Conservation (phyloP, 1,139 yeast species). For the Geotrichum bryndzae region DNA sequence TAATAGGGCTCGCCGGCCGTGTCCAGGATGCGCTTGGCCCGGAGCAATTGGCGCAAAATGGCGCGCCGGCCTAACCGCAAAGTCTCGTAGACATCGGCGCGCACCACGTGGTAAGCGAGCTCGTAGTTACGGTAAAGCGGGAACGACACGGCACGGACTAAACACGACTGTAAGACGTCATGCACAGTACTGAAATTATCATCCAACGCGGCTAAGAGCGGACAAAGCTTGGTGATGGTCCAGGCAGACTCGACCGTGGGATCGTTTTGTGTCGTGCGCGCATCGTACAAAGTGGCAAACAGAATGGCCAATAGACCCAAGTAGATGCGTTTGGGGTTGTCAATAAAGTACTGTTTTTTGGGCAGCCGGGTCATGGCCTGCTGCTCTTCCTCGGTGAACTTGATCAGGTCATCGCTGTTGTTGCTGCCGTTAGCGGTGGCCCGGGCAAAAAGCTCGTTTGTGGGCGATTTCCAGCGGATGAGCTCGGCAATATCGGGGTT, state of each 20-base stretch:
- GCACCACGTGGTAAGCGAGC: constrained; percentile 57
- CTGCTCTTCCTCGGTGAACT: constrained; percentile 55
- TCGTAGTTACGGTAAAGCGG: constrained; percentile 74
- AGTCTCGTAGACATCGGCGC: constrained; percentile 57
- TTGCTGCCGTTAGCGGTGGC: background rate
- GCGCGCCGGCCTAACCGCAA: constrained; percentile 65
- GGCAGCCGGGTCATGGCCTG: constrained; percentile 63
- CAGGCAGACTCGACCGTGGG: constrained; percentile 85
- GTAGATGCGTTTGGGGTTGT: constrained; percentile 47
- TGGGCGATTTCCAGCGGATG: constrained; percentile 53
- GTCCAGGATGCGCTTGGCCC: constrained; percentile 67
- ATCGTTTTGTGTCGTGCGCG: constrained; percentile 70
- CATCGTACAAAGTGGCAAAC: constrained; percentile 70
- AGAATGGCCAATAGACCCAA: constrained; percentile 58
- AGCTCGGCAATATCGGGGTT: constrained; percentile 43
- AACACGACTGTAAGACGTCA: constrained; percentile 53
- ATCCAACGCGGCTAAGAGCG: constrained; percentile 72
- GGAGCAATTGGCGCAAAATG: constrained; percentile 54
- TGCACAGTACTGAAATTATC: constrained; percentile 45
- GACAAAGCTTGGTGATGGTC: constrained; percentile 82
- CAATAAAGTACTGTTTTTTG: constrained; percentile 47
- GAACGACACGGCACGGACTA: constrained; percentile 67
- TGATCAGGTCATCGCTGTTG: constrained; percentile 36
- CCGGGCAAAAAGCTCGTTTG: constrained; percentile 33
- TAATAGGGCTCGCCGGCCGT: constrained; percentile 73